Base-by-base conservation (phyloP, 2,329 filamentous ascomycete genomes). In the Tolypocladium guangdongense region DNA sequence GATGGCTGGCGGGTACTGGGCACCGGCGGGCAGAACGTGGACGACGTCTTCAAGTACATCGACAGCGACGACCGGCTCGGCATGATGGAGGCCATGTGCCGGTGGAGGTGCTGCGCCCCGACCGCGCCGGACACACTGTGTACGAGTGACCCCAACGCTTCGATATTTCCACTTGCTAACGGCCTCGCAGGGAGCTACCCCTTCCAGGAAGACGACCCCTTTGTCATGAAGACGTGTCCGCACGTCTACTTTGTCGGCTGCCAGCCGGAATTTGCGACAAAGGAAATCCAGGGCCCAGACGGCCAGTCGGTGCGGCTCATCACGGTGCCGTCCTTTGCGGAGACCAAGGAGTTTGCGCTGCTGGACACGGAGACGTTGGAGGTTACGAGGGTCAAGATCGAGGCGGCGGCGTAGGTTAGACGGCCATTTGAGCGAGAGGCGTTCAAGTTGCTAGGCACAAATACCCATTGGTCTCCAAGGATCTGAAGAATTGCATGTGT, bases 71-170 rank as follows among this genome's bases (percentile, higher is more conserved):
- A 90, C 60, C 75, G 91, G 22, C 65, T 97, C 30, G 85, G 86
- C 48, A 88, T 96, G 80, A 93, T 97, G 87, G 93, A 97, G 70
- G 85, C 86, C 54, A 93, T 95, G 82, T 84, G 95, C 59, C 80
- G 90, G 55, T 99, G 93, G 93, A 81, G 93, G 57, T 88, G 90
- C 65, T 84, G 84, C 59, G 93, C 93, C 6, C 93, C 93, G 1
- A 99, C 93, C 0, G 93, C 93, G 1, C 93, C 95, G 0, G 95
- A 99, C 69, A 99, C 95, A 0, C 67, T 99, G 45, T 96, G 90
- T 92, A 77, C 76, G 87, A 7, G 6, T 8, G 18, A 6, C 27
- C 43, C 27, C 14, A n/a, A n/a, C 6, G 2, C 16, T 14, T 3
- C 24, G 5, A 30, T 8, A 8, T n/a, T 30, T 8, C 75, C 27